These are phyloP conservation scores for Annona cherimola DNA, from an alignment of 164 flowering plant species.

Conservation along the genomic window DNA sequence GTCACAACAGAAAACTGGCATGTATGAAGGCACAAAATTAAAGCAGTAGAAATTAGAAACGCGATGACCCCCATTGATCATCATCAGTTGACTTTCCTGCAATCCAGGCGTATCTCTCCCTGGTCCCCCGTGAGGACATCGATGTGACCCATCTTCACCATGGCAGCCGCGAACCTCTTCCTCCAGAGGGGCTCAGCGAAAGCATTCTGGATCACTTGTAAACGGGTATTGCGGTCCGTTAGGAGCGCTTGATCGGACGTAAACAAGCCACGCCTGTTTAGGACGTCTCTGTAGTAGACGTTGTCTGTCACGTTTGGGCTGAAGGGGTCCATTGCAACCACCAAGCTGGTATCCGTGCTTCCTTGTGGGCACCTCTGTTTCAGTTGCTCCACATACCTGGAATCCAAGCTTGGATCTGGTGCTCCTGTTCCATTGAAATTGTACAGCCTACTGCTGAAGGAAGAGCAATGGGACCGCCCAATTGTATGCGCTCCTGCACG, in stretches of 20 bases:
- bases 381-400: constrained; percentile 33
- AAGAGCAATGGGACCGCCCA: constrained; percentile 45
- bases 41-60: too few species aligned
- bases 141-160: constrained; percentile 60
- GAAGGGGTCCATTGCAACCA: constrained; percentile 36
- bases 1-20: too few species aligned
- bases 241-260: constrained; percentile 53
- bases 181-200: constrained; percentile 27
- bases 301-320: constrained; percentile 31
- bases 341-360: constrained; percentile 20
- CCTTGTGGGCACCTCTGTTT: constrained; percentile 39
- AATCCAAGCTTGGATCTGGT: constrained; percentile 44
- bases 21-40: too few species aligned
- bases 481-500: constrained; percentile 55
- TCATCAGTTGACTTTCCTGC: constrained; percentile 40
- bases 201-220: constrained; percentile 34
- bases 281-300: constrained; percentile 30
- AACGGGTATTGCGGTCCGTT: constrained; percentile 27
- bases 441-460: constrained; percentile 38
- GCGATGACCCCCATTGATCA: too few species aligned
- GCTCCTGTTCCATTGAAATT: constrained; percentile 28
- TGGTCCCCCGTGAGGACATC: constrained; percentile 41
- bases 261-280: constrained; percentile 33
- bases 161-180: constrained; percentile 43
- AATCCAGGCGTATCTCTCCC: constrained; percentile 48